These are phyloP conservation scores for Pichia sp. DNA, from an alignment of 1,139 yeast genomes.

Conservation along the genomic window DNA sequence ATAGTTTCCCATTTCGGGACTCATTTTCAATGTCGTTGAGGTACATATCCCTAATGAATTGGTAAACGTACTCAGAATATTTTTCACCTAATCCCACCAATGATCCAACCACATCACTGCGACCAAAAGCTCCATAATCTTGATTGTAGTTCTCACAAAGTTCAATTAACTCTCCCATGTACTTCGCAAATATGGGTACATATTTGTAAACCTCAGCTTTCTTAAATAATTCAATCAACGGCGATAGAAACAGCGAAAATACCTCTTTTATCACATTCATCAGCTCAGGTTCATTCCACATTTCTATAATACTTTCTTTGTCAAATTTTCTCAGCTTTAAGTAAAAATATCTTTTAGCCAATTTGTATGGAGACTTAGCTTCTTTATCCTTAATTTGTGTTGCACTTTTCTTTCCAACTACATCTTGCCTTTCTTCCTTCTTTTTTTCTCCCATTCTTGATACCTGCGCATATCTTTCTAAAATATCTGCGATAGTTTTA, in stretches of 20 bases:
- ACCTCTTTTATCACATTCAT: constrained; percentile 63
- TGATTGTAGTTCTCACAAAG: constrained; percentile 44
- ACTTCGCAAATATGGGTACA: constrained; percentile 62
- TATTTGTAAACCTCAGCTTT: constrained; percentile 72
- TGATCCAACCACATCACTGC: constrained; percentile 46
- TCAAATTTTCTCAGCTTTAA: constrained; percentile 63
- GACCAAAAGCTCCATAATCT: constrained; percentile 23
- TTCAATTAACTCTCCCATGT: constrained; percentile 61
- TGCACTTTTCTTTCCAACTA: neutral
- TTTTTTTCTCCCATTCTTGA: neutral
- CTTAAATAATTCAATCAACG: constrained; percentile 68
- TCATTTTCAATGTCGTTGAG: constrained; percentile 44
- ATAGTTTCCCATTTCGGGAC: constrained; percentile 39
- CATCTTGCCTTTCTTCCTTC: neutral
- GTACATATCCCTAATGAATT: constrained; percentile 71
- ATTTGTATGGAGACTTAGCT: constrained; percentile 23
- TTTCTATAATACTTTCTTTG: constrained; percentile 60
- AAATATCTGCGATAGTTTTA: constrained; percentile 2
- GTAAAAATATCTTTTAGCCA: constrained; percentile 49
- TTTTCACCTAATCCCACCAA: constrained; percentile 57
- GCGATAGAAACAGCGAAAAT: constrained; percentile 74
- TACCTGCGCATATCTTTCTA: constrained; percentile 4
- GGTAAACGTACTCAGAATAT: constrained; percentile 64
- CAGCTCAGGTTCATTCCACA: constrained; percentile 82
- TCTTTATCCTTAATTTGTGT: constrained; percentile 10